Conservation (phyloP, 352 stramenopile species). For the Phytophthora parvispora region DNA sequence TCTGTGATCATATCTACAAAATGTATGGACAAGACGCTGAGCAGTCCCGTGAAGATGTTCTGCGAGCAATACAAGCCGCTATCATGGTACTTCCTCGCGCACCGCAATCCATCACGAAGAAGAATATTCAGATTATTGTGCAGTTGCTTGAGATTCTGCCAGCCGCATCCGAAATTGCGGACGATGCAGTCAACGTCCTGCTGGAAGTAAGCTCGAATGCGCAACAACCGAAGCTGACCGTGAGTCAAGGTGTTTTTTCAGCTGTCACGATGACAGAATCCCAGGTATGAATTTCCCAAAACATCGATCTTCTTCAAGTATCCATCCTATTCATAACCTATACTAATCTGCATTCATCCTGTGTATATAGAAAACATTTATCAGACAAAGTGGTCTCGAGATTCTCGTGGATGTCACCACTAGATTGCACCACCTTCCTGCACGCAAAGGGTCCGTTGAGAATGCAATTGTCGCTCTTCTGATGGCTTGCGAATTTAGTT, state of each 20-base stretch:
- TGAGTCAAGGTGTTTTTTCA: neutral
- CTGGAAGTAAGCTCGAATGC: constrained; percentile 13
- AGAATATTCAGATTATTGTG: constrained; percentile 20
- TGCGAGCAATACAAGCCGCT: constrained; percentile 9
- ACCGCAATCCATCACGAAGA: constrained; percentile 18
- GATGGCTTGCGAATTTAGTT: constrained; percentile 17
- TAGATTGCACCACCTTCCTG: constrained; percentile 1
- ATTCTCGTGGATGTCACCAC: constrained; percentile 3
- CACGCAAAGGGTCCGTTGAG: constrained; percentile 13
- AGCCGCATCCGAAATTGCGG: constrained; percentile 2
- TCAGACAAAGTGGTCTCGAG: constrained; percentile 1
- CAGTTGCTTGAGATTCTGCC: neutral
- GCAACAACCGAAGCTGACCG: neutral
- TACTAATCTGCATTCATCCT: neutral
- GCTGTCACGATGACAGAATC: constrained; percentile 17
- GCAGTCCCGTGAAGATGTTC: constrained; percentile 4
- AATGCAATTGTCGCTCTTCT: constrained; percentile 17
- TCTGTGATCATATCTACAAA: constrained; percentile 4
- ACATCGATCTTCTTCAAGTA: neutral
- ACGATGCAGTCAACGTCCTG: constrained; percentile 10
- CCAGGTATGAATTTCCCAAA: constrained; percentile 18
- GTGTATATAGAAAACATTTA: constrained; percentile 12
- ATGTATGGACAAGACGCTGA: neutral
- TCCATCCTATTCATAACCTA: neutral
- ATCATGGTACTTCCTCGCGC: constrained; percentile 6